phyloP scores from a whole-genome alignment of 2,329 filamentous ascomycete genomes.

The Arthroderma uncinatum region DNA sequence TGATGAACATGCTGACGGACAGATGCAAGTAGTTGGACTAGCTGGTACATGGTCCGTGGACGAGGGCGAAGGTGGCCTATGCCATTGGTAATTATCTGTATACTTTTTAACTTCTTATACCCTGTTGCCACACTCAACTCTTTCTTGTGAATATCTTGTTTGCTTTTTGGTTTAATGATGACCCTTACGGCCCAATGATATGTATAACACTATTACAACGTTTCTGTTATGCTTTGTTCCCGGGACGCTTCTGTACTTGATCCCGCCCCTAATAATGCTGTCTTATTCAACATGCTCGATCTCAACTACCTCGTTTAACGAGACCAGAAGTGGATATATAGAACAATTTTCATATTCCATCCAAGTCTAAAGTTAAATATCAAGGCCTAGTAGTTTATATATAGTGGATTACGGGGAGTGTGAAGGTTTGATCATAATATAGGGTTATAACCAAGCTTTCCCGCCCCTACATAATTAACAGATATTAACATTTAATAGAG shows the following conservation, averaged over 20 bases:
- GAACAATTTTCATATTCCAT: too few species aligned
- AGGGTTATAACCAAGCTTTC: too few species aligned
- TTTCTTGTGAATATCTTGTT: background rate
- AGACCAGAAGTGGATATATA: too few species aligned
- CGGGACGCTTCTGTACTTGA: too few species aligned
- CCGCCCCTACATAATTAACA: too few species aligned
- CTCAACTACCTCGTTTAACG: too few species aligned
- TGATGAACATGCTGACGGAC: slow-evolving; percentile 43
- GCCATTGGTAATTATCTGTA: slow-evolving; percentile 38
- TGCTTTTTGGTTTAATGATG: background rate
- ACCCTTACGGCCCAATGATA: background rate
- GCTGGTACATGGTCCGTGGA: slow-evolving; percentile 85
- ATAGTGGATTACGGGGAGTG: too few species aligned
- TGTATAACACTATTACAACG: background rate
- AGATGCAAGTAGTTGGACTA: slow-evolving; percentile 55
- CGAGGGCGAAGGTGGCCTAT: slow-evolving; percentile 57
- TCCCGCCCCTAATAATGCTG: background rate
- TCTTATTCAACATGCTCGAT: too few species aligned
- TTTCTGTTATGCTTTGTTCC: background rate
- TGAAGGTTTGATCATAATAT: too few species aligned
- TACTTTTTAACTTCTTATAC: background rate
- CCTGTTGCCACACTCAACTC: background rate
- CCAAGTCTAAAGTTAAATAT: too few species aligned
- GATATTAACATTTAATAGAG: too few species aligned
- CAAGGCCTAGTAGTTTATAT: too few species aligned